Conservation (phyloP, 805 yeast genomes). For the Wickerhamia fluorescens region DNA sequence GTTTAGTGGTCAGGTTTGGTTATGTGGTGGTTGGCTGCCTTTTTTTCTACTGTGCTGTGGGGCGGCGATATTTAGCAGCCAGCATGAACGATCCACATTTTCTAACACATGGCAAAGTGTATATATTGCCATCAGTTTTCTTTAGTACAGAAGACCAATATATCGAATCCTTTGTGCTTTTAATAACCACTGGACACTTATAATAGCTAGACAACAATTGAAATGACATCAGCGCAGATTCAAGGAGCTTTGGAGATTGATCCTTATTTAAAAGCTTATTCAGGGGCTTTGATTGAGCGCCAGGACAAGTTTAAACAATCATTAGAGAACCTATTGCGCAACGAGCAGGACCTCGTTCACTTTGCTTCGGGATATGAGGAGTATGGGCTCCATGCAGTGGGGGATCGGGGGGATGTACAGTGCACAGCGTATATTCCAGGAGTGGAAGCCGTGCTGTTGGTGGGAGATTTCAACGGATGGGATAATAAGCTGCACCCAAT, state of each 20-base stretch:
- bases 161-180: no score
- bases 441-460: constrained; percentile 65
- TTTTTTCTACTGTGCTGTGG: no score
- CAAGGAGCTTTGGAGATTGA: constrained; percentile 66
- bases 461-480: constrained; percentile 94
- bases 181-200: no score
- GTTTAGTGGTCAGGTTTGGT: no score
- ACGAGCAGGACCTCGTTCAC: constrained; percentile 51
- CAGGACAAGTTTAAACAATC: constrained; percentile 60
- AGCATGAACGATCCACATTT: no score
- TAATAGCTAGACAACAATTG: no score
- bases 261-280: constrained; percentile 80
- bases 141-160: no score
- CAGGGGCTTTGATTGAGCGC: constrained; percentile 61
- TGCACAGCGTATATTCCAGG: constrained; percentile 72
- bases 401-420: constrained; percentile 22
- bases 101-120: no score
- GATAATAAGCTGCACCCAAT: constrained; percentile 47
- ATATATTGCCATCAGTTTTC: no score
- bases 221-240: no score
- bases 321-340: constrained; percentile 44
- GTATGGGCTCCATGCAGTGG: constrained; percentile 70
- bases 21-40: no score
- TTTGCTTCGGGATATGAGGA: constrained; percentile 72
- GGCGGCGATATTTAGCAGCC: no score